Conservation (phyloP, 345 rosid genomes). For the Ceriops zippeliana region DNA sequence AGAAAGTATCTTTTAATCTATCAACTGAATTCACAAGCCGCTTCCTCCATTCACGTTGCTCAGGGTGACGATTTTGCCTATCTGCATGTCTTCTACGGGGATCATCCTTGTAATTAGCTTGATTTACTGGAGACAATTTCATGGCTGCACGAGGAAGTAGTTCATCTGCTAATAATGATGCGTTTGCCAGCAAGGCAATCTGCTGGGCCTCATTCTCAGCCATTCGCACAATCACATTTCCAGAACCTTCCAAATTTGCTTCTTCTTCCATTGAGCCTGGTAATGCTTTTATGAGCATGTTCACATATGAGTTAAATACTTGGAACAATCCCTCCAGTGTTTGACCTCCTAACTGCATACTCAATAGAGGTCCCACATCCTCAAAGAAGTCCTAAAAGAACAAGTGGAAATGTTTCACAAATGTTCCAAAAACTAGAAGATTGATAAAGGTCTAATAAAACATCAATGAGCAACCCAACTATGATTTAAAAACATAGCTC, state of each 20-base stretch:
- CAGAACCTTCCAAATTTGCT: slow-evolving; percentile 67
- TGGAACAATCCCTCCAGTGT: slow-evolving; percentile 89
- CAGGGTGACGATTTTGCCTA: slow-evolving; percentile 95
- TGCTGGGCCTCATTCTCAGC: slow-evolving; percentile 96
- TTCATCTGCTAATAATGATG: slow-evolving; percentile 93
- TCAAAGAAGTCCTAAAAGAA: slow-evolving; percentile 84
- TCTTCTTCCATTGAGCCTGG: slow-evolving; percentile 98
- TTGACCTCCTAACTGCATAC: slow-evolving; percentile 97
- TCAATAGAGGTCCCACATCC: slow-evolving; percentile 94
- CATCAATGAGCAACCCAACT: slow-evolving; percentile 13
- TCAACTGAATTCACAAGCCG: slow-evolving; percentile 82
- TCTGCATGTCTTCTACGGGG: slow-evolving; percentile 62
- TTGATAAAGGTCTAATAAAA: slow-evolving; percentile 8
- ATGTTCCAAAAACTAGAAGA: not conserved
- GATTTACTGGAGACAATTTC: slow-evolving; percentile 74
- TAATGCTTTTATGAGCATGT: slow-evolving; percentile 84
- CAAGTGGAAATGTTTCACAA: slow-evolving; percentile 1
- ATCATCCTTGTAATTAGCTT: slow-evolving; percentile 60
- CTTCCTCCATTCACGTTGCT: slow-evolving; percentile 99
- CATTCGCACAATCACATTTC: slow-evolving; percentile 79
- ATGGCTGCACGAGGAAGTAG: slow-evolving; percentile 97
- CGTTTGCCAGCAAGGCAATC: slow-evolving; percentile 95
- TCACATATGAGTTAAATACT: slow-evolving; percentile 84
- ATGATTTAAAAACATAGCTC: not conserved
- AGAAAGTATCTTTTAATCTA: slow-evolving; percentile 82